phyloP scores from a whole-genome alignment of 768 basidiomycete genomes.

The Boletus tomentosulus region DNA sequence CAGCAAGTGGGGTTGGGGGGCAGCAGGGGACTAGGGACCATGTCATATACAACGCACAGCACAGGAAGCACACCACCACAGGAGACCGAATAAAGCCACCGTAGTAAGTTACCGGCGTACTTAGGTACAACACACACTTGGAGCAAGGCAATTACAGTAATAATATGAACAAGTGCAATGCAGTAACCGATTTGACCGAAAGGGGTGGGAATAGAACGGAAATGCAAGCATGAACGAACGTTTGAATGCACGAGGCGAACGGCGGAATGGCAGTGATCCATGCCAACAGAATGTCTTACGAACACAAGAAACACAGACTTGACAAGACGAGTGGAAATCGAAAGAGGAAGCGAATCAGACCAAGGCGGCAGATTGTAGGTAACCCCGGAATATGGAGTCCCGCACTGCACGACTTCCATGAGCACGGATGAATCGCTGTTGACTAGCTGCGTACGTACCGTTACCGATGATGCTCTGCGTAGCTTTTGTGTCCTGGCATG shows the following conservation, averaged over 20 bases:
- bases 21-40: neutral
- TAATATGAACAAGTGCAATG: conserved; percentile 4
- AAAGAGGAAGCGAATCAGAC: conserved; percentile 38
- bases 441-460: conserved; percentile 41
- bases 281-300: neutral
- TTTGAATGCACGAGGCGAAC: neutral
- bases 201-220: neutral
- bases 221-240: conserved; percentile 8
- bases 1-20: neutral
- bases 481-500: conserved; percentile 67
- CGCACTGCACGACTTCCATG: conserved; percentile 42
- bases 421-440: conserved; percentile 1
- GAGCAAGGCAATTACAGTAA: conserved; percentile 7
- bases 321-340: neutral
- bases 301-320: conserved; percentile 6
- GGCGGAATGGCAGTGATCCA: conserved; percentile 3
- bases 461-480: conserved; percentile 82
- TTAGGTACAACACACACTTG: neutral
- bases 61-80: conserved; percentile 15
- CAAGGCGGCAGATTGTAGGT: conserved; percentile 66
- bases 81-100: conserved; percentile 20
- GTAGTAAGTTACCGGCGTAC: neutral
- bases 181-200: neutral
- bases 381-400: conserved; percentile 73
- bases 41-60: conserved; percentile 5